Evolutionary conservation across 495 filamentous ascomycete genomes (phyloP), one percentile per base, ranked within the genome.

Genomic region (Penicillium flavigenum): DNA sequence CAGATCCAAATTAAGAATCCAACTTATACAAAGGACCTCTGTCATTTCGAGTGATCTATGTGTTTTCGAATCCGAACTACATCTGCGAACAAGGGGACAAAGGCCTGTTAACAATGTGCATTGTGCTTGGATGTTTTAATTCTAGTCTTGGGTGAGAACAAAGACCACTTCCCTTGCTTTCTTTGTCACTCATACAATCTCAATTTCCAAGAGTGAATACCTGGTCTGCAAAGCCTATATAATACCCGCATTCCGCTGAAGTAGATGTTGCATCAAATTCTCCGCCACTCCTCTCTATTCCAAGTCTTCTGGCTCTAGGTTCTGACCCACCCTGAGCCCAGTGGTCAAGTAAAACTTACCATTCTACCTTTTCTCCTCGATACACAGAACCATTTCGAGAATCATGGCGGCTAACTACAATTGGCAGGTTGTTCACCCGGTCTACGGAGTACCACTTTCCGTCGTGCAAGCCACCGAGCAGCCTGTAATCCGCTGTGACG

Each of bases 371-470:
- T 39, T 7, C 16, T n/a, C 36, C n/a, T 38, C 34, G 34, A 14
- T 17, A 39, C 2, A n/a, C 17, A 39, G 6, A 17, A 39, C 6
- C 0, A 17, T 3, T 39, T 39, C 3, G n/a, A n/a, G 36, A 17
- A 17, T 39, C 36, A 47, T 47, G 45, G 16, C 45, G 3, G 16
- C 26, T 27, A 24, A 50, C 32, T 44, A 41, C 11, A 42, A 20
- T 39, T 53, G 38, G 51, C 1, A 43, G n/a, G 9, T 26, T 9
- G 1, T 26, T 11, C 51, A 53, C 26, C 51, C 51, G 7, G 7
- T 53, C 38, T 34, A 53, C 38, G 26, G 39, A 0, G 39, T 53
- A 4, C 51, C 51, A 4, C 8, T 53, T 8, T 27, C 51, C 10
- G 39, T 42, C 38, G n/a, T 19, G 9, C 7, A 53, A 53, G 26